Percentiles rank a stretch among this genome's conserved stretches.
These are phyloP conservation scores for Dacryopinax primogenitus DNA, from an alignment of 768 basidiomycete species.

Conservation along the genomic window DNA sequence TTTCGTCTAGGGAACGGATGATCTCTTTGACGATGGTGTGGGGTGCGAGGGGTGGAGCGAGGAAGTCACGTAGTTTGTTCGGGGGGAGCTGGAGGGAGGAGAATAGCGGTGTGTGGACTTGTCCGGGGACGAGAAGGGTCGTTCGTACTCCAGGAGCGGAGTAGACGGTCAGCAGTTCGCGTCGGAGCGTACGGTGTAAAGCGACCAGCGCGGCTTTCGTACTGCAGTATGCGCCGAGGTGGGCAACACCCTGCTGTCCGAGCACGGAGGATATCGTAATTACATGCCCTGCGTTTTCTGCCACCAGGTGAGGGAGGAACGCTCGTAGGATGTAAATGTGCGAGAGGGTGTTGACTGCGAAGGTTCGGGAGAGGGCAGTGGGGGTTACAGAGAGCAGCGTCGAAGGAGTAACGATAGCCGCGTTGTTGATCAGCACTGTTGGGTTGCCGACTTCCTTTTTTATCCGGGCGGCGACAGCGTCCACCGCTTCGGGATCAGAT, in stretches of 20 bases:
- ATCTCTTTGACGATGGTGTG: slow-evolving; percentile 67
- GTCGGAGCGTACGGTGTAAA: slow-evolving; percentile 72
- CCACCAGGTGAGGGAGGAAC: slow-evolving; percentile 81
- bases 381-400: slow-evolving; percentile 57
- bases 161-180: slow-evolving; percentile 61
- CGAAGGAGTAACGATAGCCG: slow-evolving; percentile 87
- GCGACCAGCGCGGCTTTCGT: slow-evolving; percentile 82
- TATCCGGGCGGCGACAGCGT: slow-evolving; percentile 57
- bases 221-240: slow-evolving; percentile 71
- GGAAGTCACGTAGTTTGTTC: slow-evolving; percentile 48
- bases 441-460: slow-evolving; percentile 75
- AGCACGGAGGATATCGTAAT: slow-evolving; percentile 23
- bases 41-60: slow-evolving; percentile 61
- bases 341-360: slow-evolving; percentile 72
- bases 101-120: slow-evolving; percentile 70
- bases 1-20: slow-evolving; percentile 67
- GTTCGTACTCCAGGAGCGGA: slow-evolving; percentile 68
- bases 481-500: slow-evolving; percentile 75
- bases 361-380: slow-evolving; percentile 45
- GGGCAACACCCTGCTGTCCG: not conserved
- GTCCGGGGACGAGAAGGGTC: slow-evolving; percentile 70
- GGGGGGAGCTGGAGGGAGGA: slow-evolving; percentile 36
- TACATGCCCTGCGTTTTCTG: slow-evolving; percentile 67
- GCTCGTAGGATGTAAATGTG: slow-evolving; percentile 90
- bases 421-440: slow-evolving; percentile 87